Evolutionary conservation across 192 early-diverging fungal species (phyloP), one percentile per base, ranked within the genome.

Genomic region (Diversispora epigaea): DNA sequence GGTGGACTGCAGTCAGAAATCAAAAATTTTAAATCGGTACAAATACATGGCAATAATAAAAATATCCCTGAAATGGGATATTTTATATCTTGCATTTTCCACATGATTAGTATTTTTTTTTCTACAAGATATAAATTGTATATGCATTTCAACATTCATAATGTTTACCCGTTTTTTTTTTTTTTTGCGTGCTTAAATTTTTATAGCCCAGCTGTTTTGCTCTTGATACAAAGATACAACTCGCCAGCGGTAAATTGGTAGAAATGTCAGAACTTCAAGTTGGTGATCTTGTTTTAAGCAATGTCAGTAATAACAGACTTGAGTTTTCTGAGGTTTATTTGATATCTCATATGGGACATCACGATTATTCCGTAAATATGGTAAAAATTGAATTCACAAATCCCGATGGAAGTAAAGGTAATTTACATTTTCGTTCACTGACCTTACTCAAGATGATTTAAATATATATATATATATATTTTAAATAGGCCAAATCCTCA

Each of bases 231-330:
- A 60, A 60, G 57, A 19, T 60, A 19, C 57, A 60, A 60, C 1
- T 60, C 57, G 4, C n/a, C n/a, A n/a, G n/a, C 22, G 57, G 57
- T 60, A 60, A 60, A 60, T 10, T 60, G 4, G 8, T 60, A 60
- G 57, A 60, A 4, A 66, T 66, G 64, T n/a, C 64, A 66, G 64
- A 66, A 66, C 64, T 66, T 17, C 44, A 66, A 66, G 41, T 44
- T 19, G 64, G 64, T 4, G 64, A 66, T 66, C 6, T 40, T 15
- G 64, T 66, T 17, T 47, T 66, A 17, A 21, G 40, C 39, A 66
- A 66, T 43, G 41, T 66, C 15, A 66, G 44, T 46, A 66, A 66
- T 66, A 43, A 43, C 41, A 17, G 14, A 9, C 0, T 9, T 10
- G 64, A 66, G 43, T 66, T 45, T 43, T 66, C 41, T 19, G 64